Percentiles rank a stretch among this genome's conserved stretches.
Conservation (phyloP, 129 eudicot species). For the Tagetes patula region DNA sequence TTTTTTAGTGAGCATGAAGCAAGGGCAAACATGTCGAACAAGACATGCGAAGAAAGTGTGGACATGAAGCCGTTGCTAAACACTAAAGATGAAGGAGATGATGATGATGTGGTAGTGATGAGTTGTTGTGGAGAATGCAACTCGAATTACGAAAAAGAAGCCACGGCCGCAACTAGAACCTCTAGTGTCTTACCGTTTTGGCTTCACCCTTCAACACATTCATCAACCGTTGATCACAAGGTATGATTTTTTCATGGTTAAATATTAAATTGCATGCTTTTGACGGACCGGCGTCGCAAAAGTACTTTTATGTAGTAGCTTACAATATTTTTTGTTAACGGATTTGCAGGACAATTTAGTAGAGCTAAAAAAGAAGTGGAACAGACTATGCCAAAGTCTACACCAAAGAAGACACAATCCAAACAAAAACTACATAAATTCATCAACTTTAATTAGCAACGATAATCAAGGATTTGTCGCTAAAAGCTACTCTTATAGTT, state of each 20-base stretch:
- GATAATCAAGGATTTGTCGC: constrained; percentile 31
- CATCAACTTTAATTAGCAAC: constrained; percentile 26
- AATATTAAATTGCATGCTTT: no score
- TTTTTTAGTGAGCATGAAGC: constrained; percentile 58
- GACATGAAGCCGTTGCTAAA: constrained; percentile 44
- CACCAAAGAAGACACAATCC: constrained; percentile 60
- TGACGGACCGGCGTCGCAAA: neutral
- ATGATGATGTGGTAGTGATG: constrained; percentile 30
- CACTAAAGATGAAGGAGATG: constrained; percentile 55
- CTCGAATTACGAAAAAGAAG: constrained; percentile 77
- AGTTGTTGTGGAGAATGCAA: constrained; percentile 72
- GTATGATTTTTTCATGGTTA: constrained; percentile 22
- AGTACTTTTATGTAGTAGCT: neutral
- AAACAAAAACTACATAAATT: constrained; percentile 31
- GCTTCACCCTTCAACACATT: constrained; percentile 53
- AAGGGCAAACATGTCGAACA: constrained; percentile 38
- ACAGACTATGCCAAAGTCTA: constrained; percentile 62
- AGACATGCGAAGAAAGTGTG: constrained; percentile 33
- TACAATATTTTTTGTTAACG: neutral
- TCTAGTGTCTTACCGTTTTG: constrained; percentile 56
- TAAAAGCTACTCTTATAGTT: constrained; percentile 38
- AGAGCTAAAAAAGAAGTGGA: constrained; percentile 72
- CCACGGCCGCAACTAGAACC: constrained; percentile 33
- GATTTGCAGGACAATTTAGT: constrained; percentile 56
- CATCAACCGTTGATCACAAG: constrained; percentile 39